phyloP scores from a whole-genome alignment of 495 filamentous ascomycete species.

The Penicillium nucicola region DNA sequence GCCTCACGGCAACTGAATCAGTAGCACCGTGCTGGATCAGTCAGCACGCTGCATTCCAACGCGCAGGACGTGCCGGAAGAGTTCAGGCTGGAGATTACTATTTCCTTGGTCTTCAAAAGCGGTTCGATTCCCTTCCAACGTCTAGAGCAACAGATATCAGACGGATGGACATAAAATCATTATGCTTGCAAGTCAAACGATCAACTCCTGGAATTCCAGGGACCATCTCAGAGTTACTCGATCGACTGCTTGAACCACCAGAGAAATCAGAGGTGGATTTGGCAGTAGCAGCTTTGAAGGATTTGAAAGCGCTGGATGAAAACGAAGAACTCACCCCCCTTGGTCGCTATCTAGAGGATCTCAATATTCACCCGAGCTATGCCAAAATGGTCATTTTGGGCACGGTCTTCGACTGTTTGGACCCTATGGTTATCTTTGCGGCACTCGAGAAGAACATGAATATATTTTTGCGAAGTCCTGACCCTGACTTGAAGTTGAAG shows the following conservation, averaged over 20 bases:
- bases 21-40: conserved; percentile 52
- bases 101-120: conserved; percentile 49
- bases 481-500: not conserved
- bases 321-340: conserved; percentile 51
- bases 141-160: conserved; percentile 42
- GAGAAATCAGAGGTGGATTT: conserved; percentile 34
- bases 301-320: conserved; percentile 46
- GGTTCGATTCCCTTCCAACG: conserved; percentile 45
- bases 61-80: conserved; percentile 57
- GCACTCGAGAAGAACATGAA: conserved; percentile 33
- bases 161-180: conserved; percentile 9
- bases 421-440: conserved; percentile 56
- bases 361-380: conserved; percentile 49
- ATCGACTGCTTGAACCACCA: conserved; percentile 53
- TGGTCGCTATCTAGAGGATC: conserved; percentile 43
- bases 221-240: conserved; percentile 44
- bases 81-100: conserved; percentile 58
- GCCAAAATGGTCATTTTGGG: conserved; percentile 59
- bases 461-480: conserved; percentile 42
- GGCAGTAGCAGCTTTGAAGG: conserved; percentile 44
- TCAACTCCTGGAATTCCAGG: not conserved
- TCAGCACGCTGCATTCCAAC: conserved; percentile 52
- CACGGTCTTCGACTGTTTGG: conserved; percentile 58
- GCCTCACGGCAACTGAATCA: conserved; percentile 38
- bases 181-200: conserved; percentile 15